These are phyloP conservation scores for Solanum pinnatisectum DNA, from an alignment of 257 asterid genomes.

Conservation along the genomic window DNA sequence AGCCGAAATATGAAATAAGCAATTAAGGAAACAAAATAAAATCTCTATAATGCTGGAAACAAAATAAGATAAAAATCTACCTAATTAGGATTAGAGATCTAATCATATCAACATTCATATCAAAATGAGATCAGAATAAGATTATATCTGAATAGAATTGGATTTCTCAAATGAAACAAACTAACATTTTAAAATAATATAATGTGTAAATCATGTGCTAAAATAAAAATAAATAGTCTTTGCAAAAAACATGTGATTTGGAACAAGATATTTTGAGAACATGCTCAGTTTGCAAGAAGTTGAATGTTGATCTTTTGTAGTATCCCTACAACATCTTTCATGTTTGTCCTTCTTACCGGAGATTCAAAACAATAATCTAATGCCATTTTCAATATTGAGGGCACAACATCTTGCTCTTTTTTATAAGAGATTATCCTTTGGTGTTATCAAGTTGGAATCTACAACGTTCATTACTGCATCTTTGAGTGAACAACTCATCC, in stretches of 20 bases:
- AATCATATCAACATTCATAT: too few species aligned
- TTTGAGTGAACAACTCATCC: neutral
- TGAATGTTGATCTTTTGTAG: neutral
- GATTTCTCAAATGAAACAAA: neutral
- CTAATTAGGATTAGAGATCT: too few species aligned
- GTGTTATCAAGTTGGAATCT: neutral
- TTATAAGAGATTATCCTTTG: neutral
- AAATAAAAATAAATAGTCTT: neutral
- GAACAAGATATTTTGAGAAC: neutral
- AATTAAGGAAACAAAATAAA: too few species aligned
- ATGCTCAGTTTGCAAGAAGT: neutral
- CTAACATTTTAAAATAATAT: neutral
- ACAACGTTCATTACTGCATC: neutral
- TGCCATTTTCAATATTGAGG: neutral
- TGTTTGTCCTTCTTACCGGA: neutral
- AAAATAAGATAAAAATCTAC: too few species aligned
- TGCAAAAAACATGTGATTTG: neutral
- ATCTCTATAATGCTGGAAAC: too few species aligned
- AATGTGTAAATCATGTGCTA: neutral
- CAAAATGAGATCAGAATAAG: too few species aligned
- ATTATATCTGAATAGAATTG: too few species aligned
- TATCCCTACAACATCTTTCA: neutral
- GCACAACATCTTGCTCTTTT: neutral
- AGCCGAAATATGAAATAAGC: too few species aligned
- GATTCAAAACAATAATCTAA: neutral